phyloP scores from a whole-genome alignment of 257 asterid genomes.

The Petunia secreta region DNA sequence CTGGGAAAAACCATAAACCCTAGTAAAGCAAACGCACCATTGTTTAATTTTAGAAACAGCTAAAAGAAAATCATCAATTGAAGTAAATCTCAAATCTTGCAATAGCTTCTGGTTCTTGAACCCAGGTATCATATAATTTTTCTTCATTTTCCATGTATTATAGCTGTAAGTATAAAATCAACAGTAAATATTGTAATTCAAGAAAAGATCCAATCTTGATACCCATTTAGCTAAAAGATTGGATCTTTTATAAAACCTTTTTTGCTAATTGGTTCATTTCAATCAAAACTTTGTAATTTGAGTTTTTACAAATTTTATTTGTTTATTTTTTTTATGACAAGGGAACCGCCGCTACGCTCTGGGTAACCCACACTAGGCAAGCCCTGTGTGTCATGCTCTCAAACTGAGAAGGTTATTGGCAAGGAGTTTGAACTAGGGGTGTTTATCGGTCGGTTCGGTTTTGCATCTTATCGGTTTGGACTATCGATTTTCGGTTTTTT shows the following conservation, averaged over 20 bases:
- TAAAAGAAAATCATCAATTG: neutral
- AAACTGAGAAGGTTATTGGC: no score
- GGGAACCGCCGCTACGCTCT: no score
- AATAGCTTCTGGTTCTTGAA: no score
- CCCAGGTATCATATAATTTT: neutral
- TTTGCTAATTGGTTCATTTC: neutral
- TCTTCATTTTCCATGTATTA: neutral
- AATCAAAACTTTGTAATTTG: neutral
- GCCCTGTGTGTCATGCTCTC: no score
- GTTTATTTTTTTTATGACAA: no score
- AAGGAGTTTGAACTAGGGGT: no score
- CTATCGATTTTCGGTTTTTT: no score
- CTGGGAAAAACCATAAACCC: neutral
- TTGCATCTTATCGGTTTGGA: no score
- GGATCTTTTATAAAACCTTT: neutral
- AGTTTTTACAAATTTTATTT: neutral
- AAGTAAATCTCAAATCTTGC: no score
- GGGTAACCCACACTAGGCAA: no score
- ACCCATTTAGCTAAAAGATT: neutral
- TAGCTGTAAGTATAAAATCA: neutral
- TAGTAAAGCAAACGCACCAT: neutral
- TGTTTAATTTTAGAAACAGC: no score
- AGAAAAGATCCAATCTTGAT: neutral
- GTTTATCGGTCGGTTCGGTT: no score
- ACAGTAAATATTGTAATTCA: neutral